Base-by-base conservation (phyloP, 1,284 basidiomycete genomes). In the Exobasidium cylindrosporum region DNA sequence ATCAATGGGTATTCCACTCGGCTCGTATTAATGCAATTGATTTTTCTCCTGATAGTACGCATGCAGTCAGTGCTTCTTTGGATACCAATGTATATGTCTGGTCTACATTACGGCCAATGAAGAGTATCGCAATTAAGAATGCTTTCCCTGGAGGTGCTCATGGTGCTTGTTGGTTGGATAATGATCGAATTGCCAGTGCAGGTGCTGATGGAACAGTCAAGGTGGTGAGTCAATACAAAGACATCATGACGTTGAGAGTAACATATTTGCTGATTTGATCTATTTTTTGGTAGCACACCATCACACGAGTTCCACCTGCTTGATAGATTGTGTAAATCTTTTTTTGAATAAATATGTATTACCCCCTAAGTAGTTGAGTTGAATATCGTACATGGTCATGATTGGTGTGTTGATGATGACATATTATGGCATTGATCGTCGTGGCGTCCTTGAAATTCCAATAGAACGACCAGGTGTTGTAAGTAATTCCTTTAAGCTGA, bases 61-160 rank as follows among this genome's bases (percentile, higher is more conserved):
- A 92, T 71, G 86, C 90, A 63, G 92, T 88, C 1, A 92, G 91
- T 6, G 92, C 88, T 14, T 91, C 91, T 7, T 84, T 95, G 40
- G 95, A 98, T 79, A 95, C 93, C 29, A 87, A 92, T 73, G 87
- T 96, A 6, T 96, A 92, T 78, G 82, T 97, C 44, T 97, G 92
- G 88, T 88, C 88, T 69, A 86, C 91, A 43, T 84, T 84, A 61
- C 88, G 88, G 70, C 88, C 89, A 11, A 82, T 87, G 80, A 87
- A 87, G 81, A 91, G 90, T 70, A 87, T 93, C 46, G 85, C 88
- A 13, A 87, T 96, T 80, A 90, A 89, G 71, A 78, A 77, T 46
- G 70, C 74, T 17, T 77, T 72, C 52, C 64, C 66, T 1, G 66
- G 70, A 35, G 72, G 79, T 3, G 72, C 91, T 0, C 88, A 87